A percentile compares a stretch with the other conserved stretches of the same genome.
These are phyloP conservation scores for Eucalyptus pumila DNA, from an alignment of 345 rosid genomes.

Conservation along the genomic window DNA sequence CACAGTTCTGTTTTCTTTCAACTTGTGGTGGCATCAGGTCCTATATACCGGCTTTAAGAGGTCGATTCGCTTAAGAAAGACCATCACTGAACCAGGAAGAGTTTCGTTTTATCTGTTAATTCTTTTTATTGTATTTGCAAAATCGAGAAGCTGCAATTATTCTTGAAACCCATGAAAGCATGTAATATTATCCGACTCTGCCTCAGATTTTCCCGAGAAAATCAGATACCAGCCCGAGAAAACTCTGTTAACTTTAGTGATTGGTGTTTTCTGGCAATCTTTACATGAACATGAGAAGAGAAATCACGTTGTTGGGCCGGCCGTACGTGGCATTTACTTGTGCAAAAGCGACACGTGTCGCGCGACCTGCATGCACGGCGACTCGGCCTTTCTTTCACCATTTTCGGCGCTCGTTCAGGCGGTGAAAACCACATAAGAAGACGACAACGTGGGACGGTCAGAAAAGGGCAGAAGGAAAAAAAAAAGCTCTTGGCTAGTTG, in stretches of 20 bases:
- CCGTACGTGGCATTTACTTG: not conserved
- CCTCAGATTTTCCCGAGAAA: not conserved
- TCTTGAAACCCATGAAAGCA: not conserved
- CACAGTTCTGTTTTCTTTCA: not conserved
- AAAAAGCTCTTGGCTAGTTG: not conserved
- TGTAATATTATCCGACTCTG: not conserved
- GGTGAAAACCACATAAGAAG: not conserved
- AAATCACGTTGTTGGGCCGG: not conserved
- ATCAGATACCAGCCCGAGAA: not conserved
- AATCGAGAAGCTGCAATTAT: not conserved
- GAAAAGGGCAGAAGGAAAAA: not conserved
- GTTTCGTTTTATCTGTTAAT: not conserved
- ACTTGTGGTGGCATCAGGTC: not conserved
- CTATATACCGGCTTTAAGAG: not conserved
- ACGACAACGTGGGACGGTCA: not conserved
- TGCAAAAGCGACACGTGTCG: not conserved
- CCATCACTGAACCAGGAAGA: not conserved
- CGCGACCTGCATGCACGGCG: not conserved
- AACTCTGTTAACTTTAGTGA: not conserved
- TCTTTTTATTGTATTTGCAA: not conserved
- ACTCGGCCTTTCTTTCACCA: not conserved
- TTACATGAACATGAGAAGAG: not conserved
- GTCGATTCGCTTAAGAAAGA: not conserved
- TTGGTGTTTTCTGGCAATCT: not conserved
- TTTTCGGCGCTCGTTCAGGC: not conserved